Conservation (phyloP, 140 eudicot genomes). For the Flaveria floridana region DNA sequence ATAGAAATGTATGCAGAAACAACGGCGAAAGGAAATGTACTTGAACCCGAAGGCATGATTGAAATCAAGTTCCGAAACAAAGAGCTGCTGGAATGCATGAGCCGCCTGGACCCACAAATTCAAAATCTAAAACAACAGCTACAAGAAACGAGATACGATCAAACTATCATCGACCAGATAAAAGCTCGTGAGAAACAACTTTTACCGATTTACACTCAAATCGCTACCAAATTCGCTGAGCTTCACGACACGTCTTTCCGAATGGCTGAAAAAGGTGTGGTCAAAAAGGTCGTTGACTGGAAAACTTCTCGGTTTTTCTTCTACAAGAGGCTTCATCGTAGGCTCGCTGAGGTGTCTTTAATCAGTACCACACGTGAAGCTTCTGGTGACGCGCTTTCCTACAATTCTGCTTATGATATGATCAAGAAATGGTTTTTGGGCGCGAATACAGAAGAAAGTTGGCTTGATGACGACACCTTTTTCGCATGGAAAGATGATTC, state of each 20-base stretch:
- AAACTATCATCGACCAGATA: constrained; percentile 49
- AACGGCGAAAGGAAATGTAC: constrained; percentile 90
- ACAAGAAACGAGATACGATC: constrained; percentile 42
- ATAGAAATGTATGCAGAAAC: constrained; percentile 94
- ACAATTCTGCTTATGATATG: constrained; percentile 58
- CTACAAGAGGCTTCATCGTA: constrained; percentile 60
- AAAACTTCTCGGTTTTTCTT: constrained; percentile 63
- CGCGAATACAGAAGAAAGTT: constrained; percentile 40
- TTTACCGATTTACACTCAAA: constrained; percentile 83
- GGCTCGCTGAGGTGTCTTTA: constrained; percentile 67
- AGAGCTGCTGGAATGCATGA: constrained; percentile 81
- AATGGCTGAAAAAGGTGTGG: constrained; percentile 88
- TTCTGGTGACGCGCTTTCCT: constrained; percentile 61
- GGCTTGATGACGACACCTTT: constrained; percentile 74
- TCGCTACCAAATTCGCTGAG: constrained; percentile 95
- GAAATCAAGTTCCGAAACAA: constrained; percentile 80
- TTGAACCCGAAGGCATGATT: constrained; percentile 94
- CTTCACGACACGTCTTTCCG: constrained; percentile 87
- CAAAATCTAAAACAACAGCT: constrained; percentile 54
- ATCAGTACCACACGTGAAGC: constrained; percentile 60
- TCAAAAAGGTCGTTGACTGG: constrained; percentile 81
- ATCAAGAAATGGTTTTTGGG: constrained; percentile 70
- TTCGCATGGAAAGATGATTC: constrained; percentile 64
- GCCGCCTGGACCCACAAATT: constrained; percentile 70
- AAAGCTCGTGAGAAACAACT: constrained; percentile 89